Base-by-base conservation (phyloP, 1,284 basidiomycete genomes). In the Melampsora americana region DNA sequence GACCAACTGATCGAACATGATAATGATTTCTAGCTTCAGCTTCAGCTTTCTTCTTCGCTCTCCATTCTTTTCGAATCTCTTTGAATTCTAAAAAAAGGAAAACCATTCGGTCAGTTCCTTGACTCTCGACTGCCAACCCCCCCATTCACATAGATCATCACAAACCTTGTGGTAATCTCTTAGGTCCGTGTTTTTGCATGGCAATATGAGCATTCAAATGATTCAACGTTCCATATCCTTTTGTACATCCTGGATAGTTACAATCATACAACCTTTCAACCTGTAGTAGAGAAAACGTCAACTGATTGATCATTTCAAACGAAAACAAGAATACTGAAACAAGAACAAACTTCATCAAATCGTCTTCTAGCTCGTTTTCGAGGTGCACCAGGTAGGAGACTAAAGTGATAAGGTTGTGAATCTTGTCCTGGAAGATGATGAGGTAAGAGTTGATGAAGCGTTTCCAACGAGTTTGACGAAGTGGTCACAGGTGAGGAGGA, bases 31-130 rank as follows among this genome's bases (percentile, higher is more conserved):
- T 53, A 26, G 80, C 74, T 67, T 81, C 80, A 64, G 81, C 84
- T 30, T 86, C 86, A 79, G 92, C 91, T 84, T 94, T 92, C 86
- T 95, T 97, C 80, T 89, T 88, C 84, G 92, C 92, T 71, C 93
- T 89, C 93, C 94, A 96, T 80, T 92, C 90, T 83, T 95, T 96
- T 78, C 95, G 89, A 82, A 96, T 89, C 81, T 97, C 95, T 83
- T 96, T 97, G 86, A 98, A 98, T 85, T 98, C 95, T 95, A 82
- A 23, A 23, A 64, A 1, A 48, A 14, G 26, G n/a, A 70, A 1
- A 3, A 35, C 11, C 26, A 59, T 28, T 16, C 6, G 5, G 32
- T 50, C 28, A 53, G 59, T 46, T n/a, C 2, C 30, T 62, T 62
- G n/a, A n/a, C n/a, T n/a, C n/a, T n/a, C n/a, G n/a, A n/a, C n/a